phyloP scores from a whole-genome alignment of 2,329 filamentous ascomycete species.

The Ophiocordyceps australis region DNA sequence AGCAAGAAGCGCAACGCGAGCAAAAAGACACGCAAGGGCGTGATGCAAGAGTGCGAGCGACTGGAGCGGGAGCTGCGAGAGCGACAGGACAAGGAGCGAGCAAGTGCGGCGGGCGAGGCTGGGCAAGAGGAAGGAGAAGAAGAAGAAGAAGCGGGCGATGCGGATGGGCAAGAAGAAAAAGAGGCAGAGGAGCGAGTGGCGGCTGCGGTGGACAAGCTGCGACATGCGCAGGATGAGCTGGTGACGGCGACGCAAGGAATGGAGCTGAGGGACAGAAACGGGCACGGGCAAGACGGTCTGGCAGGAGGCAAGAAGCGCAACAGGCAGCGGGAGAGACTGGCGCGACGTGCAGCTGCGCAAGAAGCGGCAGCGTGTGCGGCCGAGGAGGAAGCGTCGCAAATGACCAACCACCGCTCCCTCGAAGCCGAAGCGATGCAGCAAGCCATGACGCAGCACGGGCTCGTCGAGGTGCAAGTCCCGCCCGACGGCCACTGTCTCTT shows the following conservation, averaged over 20 bases:
- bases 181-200: too few species aligned
- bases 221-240: neutral
- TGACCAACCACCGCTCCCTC: constrained; percentile 53
- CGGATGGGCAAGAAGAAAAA: neutral
- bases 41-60: constrained; percentile 59
- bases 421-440: constrained; percentile 55
- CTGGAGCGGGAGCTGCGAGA: constrained; percentile 50
- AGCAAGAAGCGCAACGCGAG: constrained; percentile 95
- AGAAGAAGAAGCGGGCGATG: constrained; percentile 2
- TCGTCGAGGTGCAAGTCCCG: constrained; percentile 62
- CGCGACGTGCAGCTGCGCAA: constrained; percentile 72
- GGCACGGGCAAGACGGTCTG: too few species aligned
- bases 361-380: constrained; percentile 52
- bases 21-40: constrained; percentile 63
- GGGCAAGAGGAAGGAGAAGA: constrained; percentile 5
- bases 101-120: constrained; percentile 14
- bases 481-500: constrained; percentile 95
- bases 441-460: constrained; percentile 41
- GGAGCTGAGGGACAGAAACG: too few species aligned
- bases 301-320: constrained; percentile 54
- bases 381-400: constrained; percentile 52
- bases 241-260: neutral
- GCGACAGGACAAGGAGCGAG: constrained; percentile 44
- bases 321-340: constrained; percentile 78
- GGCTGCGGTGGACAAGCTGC: too few species aligned